phyloP scores from a whole-genome alignment of 495 filamentous ascomycete species.

The Parmelia sp. region DNA sequence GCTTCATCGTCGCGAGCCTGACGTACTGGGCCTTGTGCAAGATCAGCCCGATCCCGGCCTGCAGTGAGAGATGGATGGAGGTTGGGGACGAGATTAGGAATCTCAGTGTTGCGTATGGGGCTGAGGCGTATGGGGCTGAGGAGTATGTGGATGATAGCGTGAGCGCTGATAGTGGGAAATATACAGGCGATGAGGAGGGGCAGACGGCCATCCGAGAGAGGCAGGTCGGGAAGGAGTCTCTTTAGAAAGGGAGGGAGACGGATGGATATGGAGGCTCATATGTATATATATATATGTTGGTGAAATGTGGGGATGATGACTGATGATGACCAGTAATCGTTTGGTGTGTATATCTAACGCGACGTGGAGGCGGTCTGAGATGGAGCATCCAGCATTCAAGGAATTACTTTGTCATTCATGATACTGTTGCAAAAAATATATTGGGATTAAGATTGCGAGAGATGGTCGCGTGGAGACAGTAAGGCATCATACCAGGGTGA shows the following conservation, averaged over 20 bases:
- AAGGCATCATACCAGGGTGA: too few species aligned
- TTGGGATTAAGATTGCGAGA: too few species aligned
- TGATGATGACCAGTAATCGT: background rate
- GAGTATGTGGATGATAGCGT: conserved; percentile 19
- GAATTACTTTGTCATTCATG: too few species aligned
- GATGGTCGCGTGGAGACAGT: too few species aligned
- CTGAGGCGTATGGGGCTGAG: conserved; percentile 21
- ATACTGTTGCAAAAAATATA: too few species aligned
- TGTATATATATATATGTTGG: too few species aligned
- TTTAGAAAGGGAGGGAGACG: background rate
- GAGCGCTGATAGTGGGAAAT: conserved; percentile 15
- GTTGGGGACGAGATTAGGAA: conserved; percentile 39
- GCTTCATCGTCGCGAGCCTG: conserved; percentile 61
- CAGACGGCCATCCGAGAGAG: conserved; percentile 4
- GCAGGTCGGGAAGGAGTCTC: conserved; percentile 2
- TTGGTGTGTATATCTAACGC: background rate
- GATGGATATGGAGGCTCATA: background rate
- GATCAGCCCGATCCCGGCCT: conserved; percentile 58
- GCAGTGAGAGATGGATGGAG: conserved; percentile 78
- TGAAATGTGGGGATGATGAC: background rate
- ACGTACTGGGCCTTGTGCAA: conserved; percentile 67
- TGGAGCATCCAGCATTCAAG: too few species aligned
- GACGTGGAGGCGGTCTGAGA: background rate
- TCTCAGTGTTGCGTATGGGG: conserved; percentile 27
- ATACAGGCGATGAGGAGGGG: conserved; percentile 17